phyloP scores from a whole-genome alignment of 768 basidiomycete species.

The Lentinula aciculospora region DNA sequence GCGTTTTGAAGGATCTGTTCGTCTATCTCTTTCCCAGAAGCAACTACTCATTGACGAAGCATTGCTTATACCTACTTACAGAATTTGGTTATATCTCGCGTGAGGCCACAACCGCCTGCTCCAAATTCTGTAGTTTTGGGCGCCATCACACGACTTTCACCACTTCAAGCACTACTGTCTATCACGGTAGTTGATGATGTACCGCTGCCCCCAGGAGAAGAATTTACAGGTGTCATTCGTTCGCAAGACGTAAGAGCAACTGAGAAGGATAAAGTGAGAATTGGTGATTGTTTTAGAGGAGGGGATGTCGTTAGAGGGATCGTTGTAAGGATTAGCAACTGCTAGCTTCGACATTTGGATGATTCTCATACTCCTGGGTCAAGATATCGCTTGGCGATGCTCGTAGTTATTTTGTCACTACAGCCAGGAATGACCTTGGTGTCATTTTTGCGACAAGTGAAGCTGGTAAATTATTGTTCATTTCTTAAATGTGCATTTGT shows the following conservation, averaged over 20 bases:
- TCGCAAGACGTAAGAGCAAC: constrained; percentile 86
- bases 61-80: constrained; percentile 20
- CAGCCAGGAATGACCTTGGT: constrained; percentile 84
- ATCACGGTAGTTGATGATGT: constrained; percentile 86
- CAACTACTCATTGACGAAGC: constrained; percentile 14
- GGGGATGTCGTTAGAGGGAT: constrained; percentile 86
- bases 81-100: constrained; percentile 58
- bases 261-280: constrained; percentile 85
- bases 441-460: constrained; percentile 90
- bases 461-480: constrained; percentile 43
- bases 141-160: constrained; percentile 75
- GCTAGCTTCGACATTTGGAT: neutral
- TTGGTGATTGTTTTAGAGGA: constrained; percentile 86
- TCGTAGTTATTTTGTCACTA: constrained; percentile 87
- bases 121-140: constrained; percentile 79
- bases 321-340: constrained; percentile 51
- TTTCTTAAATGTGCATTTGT: neutral
- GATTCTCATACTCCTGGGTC: neutral
- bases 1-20: constrained; percentile 56
- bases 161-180: constrained; percentile 75
- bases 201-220: constrained; percentile 77
- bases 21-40: constrained; percentile 31
- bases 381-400: constrained; percentile 92
- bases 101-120: constrained; percentile 68
- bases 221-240: constrained; percentile 86